These are phyloP conservation scores for Kodamaea neixiangensis DNA, from an alignment of 805 yeast genomes.

Conservation along the genomic window DNA sequence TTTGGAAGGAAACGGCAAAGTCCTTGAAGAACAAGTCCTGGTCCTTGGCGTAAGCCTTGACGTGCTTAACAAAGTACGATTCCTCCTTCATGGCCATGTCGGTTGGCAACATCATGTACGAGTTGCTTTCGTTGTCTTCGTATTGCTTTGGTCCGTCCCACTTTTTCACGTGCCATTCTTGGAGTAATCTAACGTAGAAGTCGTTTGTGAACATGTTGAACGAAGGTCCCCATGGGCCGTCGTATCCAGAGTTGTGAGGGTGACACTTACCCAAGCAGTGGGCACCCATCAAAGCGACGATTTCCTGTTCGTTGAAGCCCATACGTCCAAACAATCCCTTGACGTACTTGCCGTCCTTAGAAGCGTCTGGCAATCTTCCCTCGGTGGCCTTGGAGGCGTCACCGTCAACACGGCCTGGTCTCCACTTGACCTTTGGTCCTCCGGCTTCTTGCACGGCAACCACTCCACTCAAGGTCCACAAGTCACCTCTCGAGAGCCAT, in stretches of 20 bases:
- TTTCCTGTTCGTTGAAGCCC: slow-evolving; percentile 43
- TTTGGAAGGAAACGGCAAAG: slow-evolving; percentile 47
- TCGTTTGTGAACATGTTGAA: slow-evolving; percentile 44
- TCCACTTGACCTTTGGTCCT: slow-evolving; percentile 65
- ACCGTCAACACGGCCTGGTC: slow-evolving; percentile 49
- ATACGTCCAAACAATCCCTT: slow-evolving; percentile 46
- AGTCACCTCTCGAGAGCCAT: slow-evolving; percentile 63
- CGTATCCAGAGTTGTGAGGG: slow-evolving; percentile 37
- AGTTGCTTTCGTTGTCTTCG: slow-evolving; percentile 39
- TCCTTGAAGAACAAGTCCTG: slow-evolving; percentile 51
- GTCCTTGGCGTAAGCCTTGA: slow-evolving; percentile 51
- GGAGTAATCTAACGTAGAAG: slow-evolving; percentile 38
- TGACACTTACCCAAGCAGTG: slow-evolving; percentile 45
- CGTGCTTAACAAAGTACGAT: slow-evolving; percentile 44
- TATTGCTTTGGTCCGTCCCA: slow-evolving; percentile 46
- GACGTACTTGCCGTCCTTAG: slow-evolving; percentile 46
- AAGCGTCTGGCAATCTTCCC: slow-evolving; percentile 54
- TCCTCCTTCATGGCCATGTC: slow-evolving; percentile 56
- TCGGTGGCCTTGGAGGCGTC: slow-evolving; percentile 30
- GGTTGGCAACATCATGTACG: slow-evolving; percentile 60
- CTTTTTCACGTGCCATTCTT: slow-evolving; percentile 55
- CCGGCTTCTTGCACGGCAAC: slow-evolving; percentile 62
- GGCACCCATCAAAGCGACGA: slow-evolving; percentile 45
- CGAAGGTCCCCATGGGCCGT: slow-evolving; percentile 45
- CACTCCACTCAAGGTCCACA: slow-evolving; percentile 74